Evolutionary conservation across 2,329 filamentous ascomycete genomes (phyloP).

Genomic region (Cercospora canescens): DNA sequence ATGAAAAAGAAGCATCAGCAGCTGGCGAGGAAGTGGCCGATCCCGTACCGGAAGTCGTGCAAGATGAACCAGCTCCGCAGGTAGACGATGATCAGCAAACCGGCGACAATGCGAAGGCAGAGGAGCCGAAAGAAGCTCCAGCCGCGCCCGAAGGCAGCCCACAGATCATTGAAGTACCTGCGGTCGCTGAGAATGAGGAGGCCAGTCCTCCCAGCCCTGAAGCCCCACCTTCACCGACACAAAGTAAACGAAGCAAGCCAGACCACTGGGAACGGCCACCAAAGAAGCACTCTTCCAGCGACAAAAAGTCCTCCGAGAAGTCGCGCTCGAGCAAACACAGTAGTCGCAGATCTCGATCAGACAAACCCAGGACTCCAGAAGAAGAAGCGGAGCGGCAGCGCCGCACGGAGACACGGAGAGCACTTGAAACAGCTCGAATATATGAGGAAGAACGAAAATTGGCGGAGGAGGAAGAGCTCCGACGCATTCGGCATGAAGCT

Average conservation of each 20-base stretch:
- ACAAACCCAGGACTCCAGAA: constrained; percentile 20
- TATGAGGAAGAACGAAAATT: constrained; percentile 23
- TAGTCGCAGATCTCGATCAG: constrained; percentile 19
- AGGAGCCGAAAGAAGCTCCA: background rate
- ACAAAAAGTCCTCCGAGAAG: constrained; percentile 22
- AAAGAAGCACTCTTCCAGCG: constrained; percentile 15
- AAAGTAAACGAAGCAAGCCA: constrained; percentile 27
- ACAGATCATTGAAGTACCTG: background rate
- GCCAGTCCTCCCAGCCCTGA: background rate
- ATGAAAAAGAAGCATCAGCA: background rate
- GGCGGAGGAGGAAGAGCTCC: constrained; percentile 30
- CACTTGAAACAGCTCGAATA: constrained; percentile 25
- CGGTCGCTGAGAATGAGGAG: background rate
- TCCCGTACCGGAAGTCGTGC: background rate
- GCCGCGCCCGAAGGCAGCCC: background rate
- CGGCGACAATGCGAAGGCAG: background rate
- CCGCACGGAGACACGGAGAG: constrained; percentile 22
- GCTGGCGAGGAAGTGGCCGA: background rate
- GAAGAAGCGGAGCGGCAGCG: constrained; percentile 24
- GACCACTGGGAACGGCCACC: constrained; percentile 28
- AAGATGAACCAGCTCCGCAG: background rate
- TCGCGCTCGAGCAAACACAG: constrained; percentile 24
- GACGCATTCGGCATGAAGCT: constrained; percentile 29
- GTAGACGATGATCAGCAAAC: background rate
- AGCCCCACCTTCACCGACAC: constrained; percentile 25